phyloP scores from a whole-genome alignment of 2,329 filamentous ascomycete species.

The Alternaria burnsii region DNA sequence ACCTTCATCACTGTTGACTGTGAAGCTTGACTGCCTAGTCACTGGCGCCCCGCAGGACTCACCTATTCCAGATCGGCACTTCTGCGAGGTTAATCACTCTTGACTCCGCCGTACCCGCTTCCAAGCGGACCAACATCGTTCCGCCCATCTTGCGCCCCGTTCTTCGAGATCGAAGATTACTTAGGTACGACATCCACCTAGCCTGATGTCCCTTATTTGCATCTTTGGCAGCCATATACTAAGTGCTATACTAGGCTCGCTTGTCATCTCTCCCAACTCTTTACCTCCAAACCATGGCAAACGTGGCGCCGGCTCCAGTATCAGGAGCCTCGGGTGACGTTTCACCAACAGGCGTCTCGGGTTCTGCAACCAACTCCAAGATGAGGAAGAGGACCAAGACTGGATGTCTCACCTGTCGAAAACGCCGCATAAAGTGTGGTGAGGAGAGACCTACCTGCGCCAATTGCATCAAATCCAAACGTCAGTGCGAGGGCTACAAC shows the following conservation, averaged over 20 bases:
- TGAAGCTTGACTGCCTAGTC: constrained; percentile 16
- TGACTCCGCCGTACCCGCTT: constrained; percentile 35
- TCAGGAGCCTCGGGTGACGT: constrained; percentile 36
- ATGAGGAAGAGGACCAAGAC: constrained; percentile 77
- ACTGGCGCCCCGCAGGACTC: constrained; percentile 24
- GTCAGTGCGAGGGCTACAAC: constrained; percentile 83
- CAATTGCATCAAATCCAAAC: constrained; percentile 87
- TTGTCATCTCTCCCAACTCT: constrained; percentile 4
- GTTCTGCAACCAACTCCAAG: constrained; percentile 38
- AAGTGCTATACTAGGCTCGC: constrained; percentile 6
- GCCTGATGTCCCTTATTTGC: background rate
- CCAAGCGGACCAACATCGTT: constrained; percentile 30
- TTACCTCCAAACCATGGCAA: constrained; percentile 30
- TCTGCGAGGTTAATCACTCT: constrained; percentile 39
- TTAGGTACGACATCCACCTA: constrained; percentile 13
- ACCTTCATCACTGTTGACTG: constrained; percentile 7
- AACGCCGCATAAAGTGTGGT: constrained; percentile 95
- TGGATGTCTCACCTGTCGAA: constrained; percentile 91
- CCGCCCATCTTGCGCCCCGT: constrained; percentile 25
- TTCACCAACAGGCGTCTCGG: constrained; percentile 37
- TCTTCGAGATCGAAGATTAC: constrained; percentile 4
- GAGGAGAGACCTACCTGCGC: constrained; percentile 84
- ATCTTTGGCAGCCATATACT: constrained; percentile 1
- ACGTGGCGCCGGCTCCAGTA: constrained; percentile 28
- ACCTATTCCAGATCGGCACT: constrained; percentile 39